Percentiles rank a stretch among this genome's conserved stretches.
These are phyloP conservation scores for Phanerochaete carnosa DNA, from an alignment of 768 basidiomycete genomes.

Conservation along the genomic window DNA sequence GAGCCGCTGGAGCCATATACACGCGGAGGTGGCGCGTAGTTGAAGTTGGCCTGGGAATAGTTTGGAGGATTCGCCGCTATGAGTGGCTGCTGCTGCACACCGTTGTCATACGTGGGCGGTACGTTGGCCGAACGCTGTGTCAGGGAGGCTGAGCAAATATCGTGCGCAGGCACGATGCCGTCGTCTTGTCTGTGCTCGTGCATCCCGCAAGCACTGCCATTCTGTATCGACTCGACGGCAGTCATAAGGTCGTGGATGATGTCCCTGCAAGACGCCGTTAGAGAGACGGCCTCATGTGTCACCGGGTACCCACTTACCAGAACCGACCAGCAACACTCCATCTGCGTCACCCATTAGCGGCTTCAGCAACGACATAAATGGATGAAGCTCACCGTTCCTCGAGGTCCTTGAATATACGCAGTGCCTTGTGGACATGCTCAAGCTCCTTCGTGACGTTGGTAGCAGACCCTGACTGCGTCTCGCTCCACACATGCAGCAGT, in stretches of 20 bases:
- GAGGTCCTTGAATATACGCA: constrained; percentile 21
- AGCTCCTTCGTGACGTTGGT: constrained; percentile 31
- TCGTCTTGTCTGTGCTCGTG: too few species aligned
- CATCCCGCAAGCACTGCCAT: not conserved
- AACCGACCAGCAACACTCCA: not conserved
- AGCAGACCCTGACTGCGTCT: constrained; percentile 27
- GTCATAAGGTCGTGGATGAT: not conserved
- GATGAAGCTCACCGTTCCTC: constrained; percentile 12
- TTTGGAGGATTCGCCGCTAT: too few species aligned
- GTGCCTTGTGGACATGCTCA: constrained; percentile 39
- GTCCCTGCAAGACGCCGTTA: not conserved
- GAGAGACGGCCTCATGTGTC: not conserved
- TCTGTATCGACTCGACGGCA: not conserved
- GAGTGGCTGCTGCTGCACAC: too few species aligned
- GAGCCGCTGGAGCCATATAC: too few species aligned
- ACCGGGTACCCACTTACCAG: constrained; percentile 20
- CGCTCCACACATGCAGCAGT: constrained; percentile 55
- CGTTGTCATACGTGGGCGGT: too few species aligned
- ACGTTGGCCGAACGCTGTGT: too few species aligned
- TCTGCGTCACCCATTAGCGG: not conserved
- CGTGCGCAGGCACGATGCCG: too few species aligned
- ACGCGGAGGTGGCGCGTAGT: too few species aligned
- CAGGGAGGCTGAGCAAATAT: too few species aligned
- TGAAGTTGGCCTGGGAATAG: too few species aligned
- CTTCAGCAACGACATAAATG: too few species aligned